Conservation (phyloP, 2,329 filamentous ascomycete genomes). For the Knufia petricola region DNA sequence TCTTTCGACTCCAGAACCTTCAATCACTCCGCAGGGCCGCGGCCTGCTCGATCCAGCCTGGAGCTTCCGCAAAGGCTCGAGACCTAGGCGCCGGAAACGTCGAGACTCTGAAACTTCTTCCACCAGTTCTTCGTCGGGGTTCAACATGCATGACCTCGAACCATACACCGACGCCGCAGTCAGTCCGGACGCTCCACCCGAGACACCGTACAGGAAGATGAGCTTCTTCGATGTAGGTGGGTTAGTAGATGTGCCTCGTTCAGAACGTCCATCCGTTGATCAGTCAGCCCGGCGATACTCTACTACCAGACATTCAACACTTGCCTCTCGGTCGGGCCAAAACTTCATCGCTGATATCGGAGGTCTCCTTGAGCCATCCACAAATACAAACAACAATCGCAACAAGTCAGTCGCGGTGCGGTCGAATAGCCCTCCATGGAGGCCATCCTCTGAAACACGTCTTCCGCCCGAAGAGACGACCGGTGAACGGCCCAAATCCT, state of each 20-base stretch:
- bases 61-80: constrained; percentile 15
- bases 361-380: constrained; percentile 17
- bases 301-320: constrained; percentile 3
- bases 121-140: constrained; percentile 18
- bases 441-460: neutral
- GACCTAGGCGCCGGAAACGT: constrained; percentile 1
- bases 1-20: constrained; percentile 15
- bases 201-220: constrained; percentile 37
- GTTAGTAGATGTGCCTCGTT: constrained; percentile 45
- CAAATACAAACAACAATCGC: constrained; percentile 9
- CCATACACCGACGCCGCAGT: constrained; percentile 9
- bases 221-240: constrained; percentile 83
- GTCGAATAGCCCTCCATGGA: constrained; percentile 5
- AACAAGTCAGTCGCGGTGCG: constrained; percentile 10
- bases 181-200: neutral
- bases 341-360: constrained; percentile 23
- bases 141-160: constrained; percentile 17
- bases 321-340: constrained; percentile 14
- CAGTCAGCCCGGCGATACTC: constrained; percentile 10
- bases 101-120: constrained; percentile 13
- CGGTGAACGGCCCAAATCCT: constrained; percentile 5
- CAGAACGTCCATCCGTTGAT: constrained; percentile 22
- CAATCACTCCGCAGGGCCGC: constrained; percentile 23
- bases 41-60: constrained; percentile 15
- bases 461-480: neutral